These are phyloP conservation scores for Nothophoma quercina DNA, from an alignment of 2,329 filamentous ascomycete genomes.

Conservation along the genomic window DNA sequence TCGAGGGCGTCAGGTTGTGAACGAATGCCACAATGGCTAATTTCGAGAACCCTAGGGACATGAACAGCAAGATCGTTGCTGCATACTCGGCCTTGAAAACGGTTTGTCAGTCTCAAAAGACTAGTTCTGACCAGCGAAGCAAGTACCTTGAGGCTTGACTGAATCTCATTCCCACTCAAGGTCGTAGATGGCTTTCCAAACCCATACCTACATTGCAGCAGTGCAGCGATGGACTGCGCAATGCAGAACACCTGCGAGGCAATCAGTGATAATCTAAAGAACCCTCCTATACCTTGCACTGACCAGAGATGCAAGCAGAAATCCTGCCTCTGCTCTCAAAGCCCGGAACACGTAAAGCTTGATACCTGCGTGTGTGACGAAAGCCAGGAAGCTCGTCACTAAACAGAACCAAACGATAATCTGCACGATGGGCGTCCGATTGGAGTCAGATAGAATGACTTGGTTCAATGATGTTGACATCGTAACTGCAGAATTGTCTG, in stretches of 20 bases:
- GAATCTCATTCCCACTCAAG: conserved; percentile 17
- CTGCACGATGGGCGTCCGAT: conserved; percentile 34
- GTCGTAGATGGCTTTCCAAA: conserved; percentile 30
- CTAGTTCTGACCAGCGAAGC: too few relatives aligned
- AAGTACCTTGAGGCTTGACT: conserved; percentile 22
- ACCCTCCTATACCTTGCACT: background rate
- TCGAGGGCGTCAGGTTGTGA: conserved; percentile 29
- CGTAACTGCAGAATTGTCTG: background rate
- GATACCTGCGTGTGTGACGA: conserved; percentile 30
- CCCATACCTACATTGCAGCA: conserved; percentile 26
- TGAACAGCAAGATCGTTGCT: conserved; percentile 32
- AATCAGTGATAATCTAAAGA: background rate
- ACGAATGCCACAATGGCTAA: conserved; percentile 37
- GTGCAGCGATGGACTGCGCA: conserved; percentile 28
- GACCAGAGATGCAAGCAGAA: conserved; percentile 28
- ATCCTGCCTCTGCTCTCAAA: conserved; percentile 22
- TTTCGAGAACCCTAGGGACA: conserved; percentile 38
- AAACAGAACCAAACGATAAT: conserved; percentile 34
- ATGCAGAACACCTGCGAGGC: conserved; percentile 23
- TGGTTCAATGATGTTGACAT: conserved; percentile 19
- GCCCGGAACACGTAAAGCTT: conserved; percentile 28
- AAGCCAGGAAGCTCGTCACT: conserved; percentile 27
- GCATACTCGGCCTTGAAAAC: conserved; percentile 34
- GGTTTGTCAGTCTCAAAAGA: too few relatives aligned
- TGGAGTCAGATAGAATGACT: conserved; percentile 25